A percentile compares a stretch with the other conserved stretches of the same genome.
phyloP scores from a whole-genome alignment of 2,329 filamentous ascomycete species.

The Calonectria ilicicola region DNA sequence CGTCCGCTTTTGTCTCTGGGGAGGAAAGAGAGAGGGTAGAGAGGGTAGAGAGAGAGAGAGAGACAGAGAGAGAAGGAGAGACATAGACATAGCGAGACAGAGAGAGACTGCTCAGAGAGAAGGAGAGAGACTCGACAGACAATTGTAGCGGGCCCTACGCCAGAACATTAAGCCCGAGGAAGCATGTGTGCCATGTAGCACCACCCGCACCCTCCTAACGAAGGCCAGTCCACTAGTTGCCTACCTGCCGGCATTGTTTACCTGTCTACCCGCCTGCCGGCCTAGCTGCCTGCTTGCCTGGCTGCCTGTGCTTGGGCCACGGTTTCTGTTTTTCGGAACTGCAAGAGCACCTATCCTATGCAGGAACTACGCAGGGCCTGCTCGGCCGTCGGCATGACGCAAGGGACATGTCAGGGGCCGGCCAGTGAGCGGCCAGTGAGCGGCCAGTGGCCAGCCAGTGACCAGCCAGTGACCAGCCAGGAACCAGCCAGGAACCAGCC shows the following conservation, averaged over 20 bases:
- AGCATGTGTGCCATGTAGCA: too few relatives aligned
- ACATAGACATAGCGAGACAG: background rate
- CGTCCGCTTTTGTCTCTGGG: background rate
- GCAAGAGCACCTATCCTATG: background rate
- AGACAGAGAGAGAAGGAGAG: background rate
- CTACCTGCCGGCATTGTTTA: too few relatives aligned
- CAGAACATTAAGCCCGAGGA: background rate
- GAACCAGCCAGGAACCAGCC: constrained; percentile 18
- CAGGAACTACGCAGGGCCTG: background rate
- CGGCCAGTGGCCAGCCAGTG: too few relatives aligned
- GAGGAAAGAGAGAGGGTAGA: too few relatives aligned
- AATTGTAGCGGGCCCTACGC: background rate
- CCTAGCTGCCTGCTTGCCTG: background rate
- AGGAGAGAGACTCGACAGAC: background rate
- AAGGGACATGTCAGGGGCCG: constrained; percentile 35
- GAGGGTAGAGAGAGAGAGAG: background rate
- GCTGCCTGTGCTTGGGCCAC: background rate
- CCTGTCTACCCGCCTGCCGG: too few relatives aligned
- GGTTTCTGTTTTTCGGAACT: background rate
- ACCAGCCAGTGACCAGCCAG: too few relatives aligned
- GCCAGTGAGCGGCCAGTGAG: constrained; percentile 21
- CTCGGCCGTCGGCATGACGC: constrained; percentile 30
- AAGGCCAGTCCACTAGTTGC: too few relatives aligned
- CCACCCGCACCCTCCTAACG: too few relatives aligned
- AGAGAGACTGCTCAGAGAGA: background rate